Evolutionary conservation across 495 filamentous ascomycete species (phyloP).

Genomic region (Penicillium canariense): DNA sequence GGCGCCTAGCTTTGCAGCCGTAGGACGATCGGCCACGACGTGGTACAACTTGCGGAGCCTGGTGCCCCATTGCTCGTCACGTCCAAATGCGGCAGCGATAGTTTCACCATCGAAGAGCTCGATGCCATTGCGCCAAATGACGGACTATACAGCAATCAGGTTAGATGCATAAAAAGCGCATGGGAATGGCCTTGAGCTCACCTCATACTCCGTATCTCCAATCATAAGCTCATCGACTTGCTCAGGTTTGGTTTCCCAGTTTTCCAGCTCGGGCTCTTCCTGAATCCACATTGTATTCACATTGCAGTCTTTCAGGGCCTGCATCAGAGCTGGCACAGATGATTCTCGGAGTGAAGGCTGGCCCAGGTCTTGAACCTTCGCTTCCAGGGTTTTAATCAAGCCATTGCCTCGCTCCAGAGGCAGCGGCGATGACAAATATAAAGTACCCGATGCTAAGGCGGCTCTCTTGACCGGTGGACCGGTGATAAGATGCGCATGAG

Average conservation of each 20-base stretch:
- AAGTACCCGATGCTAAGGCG: conserved; percentile 35
- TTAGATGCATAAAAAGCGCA: not conserved
- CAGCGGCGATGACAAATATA: conserved; percentile 37
- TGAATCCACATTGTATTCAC: conserved; percentile 43
- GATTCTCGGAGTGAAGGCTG: conserved; percentile 29
- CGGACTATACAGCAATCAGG: conserved; percentile 23
- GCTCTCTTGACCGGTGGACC: conserved; percentile 38
- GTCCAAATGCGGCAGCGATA: conserved; percentile 33
- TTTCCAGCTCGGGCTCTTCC: conserved; percentile 30
- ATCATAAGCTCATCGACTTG: conserved; percentile 42
- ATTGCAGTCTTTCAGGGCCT: conserved; percentile 34
- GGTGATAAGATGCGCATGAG: conserved; percentile 39
- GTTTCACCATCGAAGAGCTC: conserved; percentile 30
- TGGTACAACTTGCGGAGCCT: conserved; percentile 40
- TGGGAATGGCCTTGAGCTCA: conserved; percentile 2
- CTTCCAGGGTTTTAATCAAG: conserved; percentile 28
- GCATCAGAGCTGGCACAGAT: conserved; percentile 26
- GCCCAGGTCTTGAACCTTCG: conserved; percentile 30
- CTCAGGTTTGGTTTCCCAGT: conserved; percentile 34
- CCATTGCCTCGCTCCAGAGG: conserved; percentile 30
- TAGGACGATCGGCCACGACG: conserved; percentile 35
- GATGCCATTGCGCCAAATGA: conserved; percentile 44
- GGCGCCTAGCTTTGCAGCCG: conserved; percentile 36
- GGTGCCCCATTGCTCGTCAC: conserved; percentile 26
- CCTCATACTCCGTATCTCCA: conserved; percentile 42